phyloP scores from a whole-genome alignment of 78 protist species.

The Bodo saltans region DNA sequence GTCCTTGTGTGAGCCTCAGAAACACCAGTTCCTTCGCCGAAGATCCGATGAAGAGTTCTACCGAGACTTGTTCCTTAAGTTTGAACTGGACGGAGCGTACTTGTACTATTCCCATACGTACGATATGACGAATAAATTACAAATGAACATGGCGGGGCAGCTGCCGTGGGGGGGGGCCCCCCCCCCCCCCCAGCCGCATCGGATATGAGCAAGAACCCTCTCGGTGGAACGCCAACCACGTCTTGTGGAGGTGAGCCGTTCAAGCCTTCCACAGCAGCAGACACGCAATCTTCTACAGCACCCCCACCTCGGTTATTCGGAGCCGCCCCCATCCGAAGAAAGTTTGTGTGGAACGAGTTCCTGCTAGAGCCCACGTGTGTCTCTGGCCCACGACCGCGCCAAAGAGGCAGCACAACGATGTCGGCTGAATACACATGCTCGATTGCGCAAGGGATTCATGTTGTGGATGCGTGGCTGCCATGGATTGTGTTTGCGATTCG shows the following conservation, averaged over 20 bases:
- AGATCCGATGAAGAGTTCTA: conserved; percentile 41
- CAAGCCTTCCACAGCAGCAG: no score
- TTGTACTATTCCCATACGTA: conserved; percentile 84
- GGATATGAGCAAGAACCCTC: no score
- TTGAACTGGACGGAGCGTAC: conserved; percentile 71
- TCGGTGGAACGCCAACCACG: no score
- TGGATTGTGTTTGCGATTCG: conserved; percentile 78
- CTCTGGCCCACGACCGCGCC: no score
- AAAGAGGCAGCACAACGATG: background rate
- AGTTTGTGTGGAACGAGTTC: conserved; percentile 82
- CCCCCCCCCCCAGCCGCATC: no score
- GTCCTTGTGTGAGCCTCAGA: background rate
- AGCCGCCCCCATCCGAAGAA: conserved; percentile 23
- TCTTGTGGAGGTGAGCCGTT: no score
- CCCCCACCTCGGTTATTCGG: no score
- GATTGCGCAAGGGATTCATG: no score
- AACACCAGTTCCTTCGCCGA: background rate
- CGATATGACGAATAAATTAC: conserved; percentile 80
- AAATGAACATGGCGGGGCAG: conserved; percentile 25
- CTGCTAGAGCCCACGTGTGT: conserved; percentile 56
- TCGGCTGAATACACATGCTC: background rate
- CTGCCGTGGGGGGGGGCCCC: background rate
- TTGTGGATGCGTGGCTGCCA: no score
- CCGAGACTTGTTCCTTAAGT: conserved; percentile 41
- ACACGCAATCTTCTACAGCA: no score